Percentiles rank a stretch among this genome's conserved stretches.
Evolutionary conservation across 2,329 filamentous ascomycete genomes (phyloP).

Genomic region (Chrysoporthe deuterocubensis): DNA sequence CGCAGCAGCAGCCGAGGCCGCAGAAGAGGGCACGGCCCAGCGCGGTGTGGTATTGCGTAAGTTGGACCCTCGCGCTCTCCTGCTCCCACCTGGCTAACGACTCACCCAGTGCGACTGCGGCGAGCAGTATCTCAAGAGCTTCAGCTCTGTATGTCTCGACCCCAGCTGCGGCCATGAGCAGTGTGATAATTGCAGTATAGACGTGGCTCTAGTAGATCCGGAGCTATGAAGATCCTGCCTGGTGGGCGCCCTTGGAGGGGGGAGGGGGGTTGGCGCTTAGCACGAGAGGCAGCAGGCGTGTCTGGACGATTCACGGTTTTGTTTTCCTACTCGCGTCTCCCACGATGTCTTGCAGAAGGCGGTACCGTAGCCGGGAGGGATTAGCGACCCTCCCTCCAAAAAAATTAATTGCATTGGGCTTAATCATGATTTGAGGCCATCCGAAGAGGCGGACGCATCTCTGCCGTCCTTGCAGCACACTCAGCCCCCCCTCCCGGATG

Average conservation of each 20-base stretch:
- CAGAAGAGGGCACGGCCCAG: slow-evolving; percentile 9
- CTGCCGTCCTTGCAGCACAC: slow-evolving; percentile 9
- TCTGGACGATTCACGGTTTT: background rate
- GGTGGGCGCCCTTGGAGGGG: too few relatives aligned
- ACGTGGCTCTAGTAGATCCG: slow-evolving; percentile 5
- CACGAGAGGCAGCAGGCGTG: background rate
- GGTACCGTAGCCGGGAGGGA: background rate
- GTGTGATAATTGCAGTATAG: slow-evolving; percentile 18
- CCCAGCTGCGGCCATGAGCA: slow-evolving; percentile 20
- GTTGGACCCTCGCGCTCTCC: background rate
- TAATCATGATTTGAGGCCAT: background rate
- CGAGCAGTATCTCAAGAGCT: slow-evolving; percentile 18
- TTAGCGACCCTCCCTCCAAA: background rate
- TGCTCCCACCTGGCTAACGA: slow-evolving; percentile 12
- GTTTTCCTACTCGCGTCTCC: background rate
- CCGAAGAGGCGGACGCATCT: background rate
- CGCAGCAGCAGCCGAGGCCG: slow-evolving; percentile 6
- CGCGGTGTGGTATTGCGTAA: slow-evolving; percentile 27
- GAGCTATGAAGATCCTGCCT: background rate
- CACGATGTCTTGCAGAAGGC: background rate
- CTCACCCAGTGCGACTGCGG: slow-evolving; percentile 21
- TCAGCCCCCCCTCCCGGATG: background rate
- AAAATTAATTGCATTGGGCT: background rate
- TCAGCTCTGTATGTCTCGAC: slow-evolving; percentile 20
- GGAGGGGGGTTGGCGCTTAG: too few relatives aligned